Base-by-base conservation (phyloP, 768 basidiomycete species). In the Paxillus involutus region DNA sequence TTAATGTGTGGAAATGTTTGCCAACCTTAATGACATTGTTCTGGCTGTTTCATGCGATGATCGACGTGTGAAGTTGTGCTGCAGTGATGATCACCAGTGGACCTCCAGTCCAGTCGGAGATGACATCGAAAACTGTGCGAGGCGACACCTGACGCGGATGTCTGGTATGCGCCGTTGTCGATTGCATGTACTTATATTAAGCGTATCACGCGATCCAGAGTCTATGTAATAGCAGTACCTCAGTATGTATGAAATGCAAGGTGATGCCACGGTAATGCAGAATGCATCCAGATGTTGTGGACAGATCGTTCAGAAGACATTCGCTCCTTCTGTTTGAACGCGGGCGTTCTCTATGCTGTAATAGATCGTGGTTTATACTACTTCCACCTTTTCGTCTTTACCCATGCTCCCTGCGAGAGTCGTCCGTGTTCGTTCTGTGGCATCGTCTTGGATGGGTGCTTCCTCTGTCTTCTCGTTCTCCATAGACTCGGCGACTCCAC, bases 1-100 rank as follows among this genome's bases (percentile, higher is more conserved):
- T 32, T 49, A 39, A 44, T 30, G 12, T 41, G 16, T 45, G 49
- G 55, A 47, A 47, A 8, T 49, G 37, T 43, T 37, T 45, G 36
- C 36, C 45, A 56, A 56, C 13, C 9, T 12, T 10, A 51, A 56
- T 56, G 55, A 51, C 55, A 51, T 43, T 33, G 41, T 51, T 51
- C 45, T 56, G 44, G 44, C 44, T 51, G 35, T 48, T 29, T 13
- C 13, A 19, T 42, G 8, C 33, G 16, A 12, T 17, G 17, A 11
- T n/a, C 12, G 17, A 14, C 3, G 35, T 14, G 12, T 14, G 2
- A 10, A 35, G 10, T 35, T 13, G 29, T 40, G 6, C n/a, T n/a
- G n/a, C 39, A 17, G 10, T 9, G 26, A 5, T 26, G 26, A 26
- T 26, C 26, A 26, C 26, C 26, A 26, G 26, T 26, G 5, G 6